Base-by-base conservation (phyloP, 495 filamentous ascomycete genomes). In the Thermothielavioides terrestris region DNA sequence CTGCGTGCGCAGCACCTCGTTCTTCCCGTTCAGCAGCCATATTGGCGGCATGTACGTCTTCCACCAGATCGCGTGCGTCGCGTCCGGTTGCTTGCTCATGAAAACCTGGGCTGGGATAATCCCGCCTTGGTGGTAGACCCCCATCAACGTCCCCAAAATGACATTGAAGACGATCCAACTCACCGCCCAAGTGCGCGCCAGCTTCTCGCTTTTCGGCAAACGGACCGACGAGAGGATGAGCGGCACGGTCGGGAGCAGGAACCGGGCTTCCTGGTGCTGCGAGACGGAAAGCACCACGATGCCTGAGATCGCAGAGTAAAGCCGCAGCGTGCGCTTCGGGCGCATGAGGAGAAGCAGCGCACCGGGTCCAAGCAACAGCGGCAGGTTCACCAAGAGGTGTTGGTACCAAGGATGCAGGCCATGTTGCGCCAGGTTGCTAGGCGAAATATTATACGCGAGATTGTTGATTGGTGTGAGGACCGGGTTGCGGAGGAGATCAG, bases 11-110 rank as follows among this genome's bases (percentile, higher is more conserved):
- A 91, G 61, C 12, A 79, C 68, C 50, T 76, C 77, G 52, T 81
- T 82, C 57, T 84, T 83, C 8, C 84, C 78, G 49, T 90, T 88
- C 21, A 97, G 72, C 15, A 98, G 74, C 89, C 92, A 97, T 18
- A 85, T 81, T 0, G 92, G 92, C 6, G 92, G 92, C 54, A 83
- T 86, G 65, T 98, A 98, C 0, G 94, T 97, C 59, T 94, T 95
- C 92, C 92, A 98, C 90, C 90, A 98, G 45, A 94, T 74, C 3
- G 86, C 85, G 10, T 84, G 75, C 5, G 77, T 78, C n/a, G 80
- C 77, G 42, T 78, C 72, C 15, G 67, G 76, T 58, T 79, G 76
- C 27, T 71, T 74, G 60, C 74, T 77, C 60, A 79, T 58, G 46
- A 79, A 79, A 12, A 78, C 73, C 59, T 98, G 92, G 7, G 83